A percentile compares a stretch with the other conserved stretches of the same genome.
phyloP scores from a whole-genome alignment of 164 flowering plant species.

The Amborella trichopoda region DNA sequence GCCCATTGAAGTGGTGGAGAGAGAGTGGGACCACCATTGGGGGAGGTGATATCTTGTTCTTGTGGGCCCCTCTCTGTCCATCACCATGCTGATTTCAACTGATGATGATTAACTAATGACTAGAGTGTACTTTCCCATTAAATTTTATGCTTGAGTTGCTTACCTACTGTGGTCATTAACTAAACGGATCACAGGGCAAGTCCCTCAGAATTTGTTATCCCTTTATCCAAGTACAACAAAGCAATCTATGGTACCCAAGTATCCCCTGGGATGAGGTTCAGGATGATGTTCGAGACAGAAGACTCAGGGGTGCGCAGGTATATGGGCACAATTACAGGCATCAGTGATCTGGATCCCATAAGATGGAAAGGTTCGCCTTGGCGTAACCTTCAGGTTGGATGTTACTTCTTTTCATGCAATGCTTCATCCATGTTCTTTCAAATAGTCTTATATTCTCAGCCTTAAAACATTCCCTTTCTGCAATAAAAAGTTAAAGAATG shows the following conservation, averaged over 20 bases:
- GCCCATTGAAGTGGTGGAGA: too few relatives aligned
- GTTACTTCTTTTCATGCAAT: background rate
- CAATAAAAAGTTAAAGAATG: too few relatives aligned
- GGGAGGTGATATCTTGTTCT: too few relatives aligned
- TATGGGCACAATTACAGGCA: slow-evolving; percentile 90
- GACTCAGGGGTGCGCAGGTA: slow-evolving; percentile 89
- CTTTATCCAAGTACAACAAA: slow-evolving; percentile 82
- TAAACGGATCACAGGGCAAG: slow-evolving; percentile 67
- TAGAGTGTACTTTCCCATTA: too few relatives aligned
- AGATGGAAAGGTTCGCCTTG: slow-evolving; percentile 92
- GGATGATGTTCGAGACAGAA: slow-evolving; percentile 98
- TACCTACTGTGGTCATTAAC: too few relatives aligned
- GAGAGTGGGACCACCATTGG: too few relatives aligned
- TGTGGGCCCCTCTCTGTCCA: too few relatives aligned
- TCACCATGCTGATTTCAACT: too few relatives aligned
- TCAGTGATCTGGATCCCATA: slow-evolving; percentile 74
- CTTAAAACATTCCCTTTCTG: too few relatives aligned
- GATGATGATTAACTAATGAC: too few relatives aligned
- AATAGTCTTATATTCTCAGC: too few relatives aligned
- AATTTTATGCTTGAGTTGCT: too few relatives aligned
- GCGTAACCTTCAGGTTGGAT: slow-evolving; percentile 85
- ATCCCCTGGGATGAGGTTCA: slow-evolving; percentile 86
- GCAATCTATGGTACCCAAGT: slow-evolving; percentile 83
- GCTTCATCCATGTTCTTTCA: background rate
- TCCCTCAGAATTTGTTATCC: slow-evolving; percentile 88